phyloP scores from a whole-genome alignment of 169 alveolate species.

The Plasmodium gonderi region DNA sequence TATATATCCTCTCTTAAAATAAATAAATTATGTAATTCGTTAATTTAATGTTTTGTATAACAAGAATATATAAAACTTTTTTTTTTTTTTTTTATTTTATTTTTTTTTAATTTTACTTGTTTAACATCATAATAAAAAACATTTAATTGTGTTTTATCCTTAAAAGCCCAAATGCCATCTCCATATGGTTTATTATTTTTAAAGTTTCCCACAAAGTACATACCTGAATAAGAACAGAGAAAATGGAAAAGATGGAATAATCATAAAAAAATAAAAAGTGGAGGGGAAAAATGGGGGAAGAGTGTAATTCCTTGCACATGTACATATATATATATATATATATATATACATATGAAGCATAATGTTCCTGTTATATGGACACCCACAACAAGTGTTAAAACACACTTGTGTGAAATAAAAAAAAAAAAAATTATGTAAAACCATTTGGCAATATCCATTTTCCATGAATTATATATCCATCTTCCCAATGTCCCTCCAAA shows the following conservation, averaged over 20 bases:
- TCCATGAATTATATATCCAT: conserved; percentile 43
- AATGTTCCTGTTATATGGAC: neutral
- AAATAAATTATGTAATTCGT: neutral
- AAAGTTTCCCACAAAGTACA: conserved; percentile 46
- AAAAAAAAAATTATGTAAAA: neutral
- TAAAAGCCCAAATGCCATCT: conserved; percentile 46
- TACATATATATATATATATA: too few species aligned
- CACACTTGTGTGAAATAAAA: neutral
- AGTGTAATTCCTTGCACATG: too few species aligned
- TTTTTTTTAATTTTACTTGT: conserved; percentile 3
- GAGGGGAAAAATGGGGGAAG: neutral
- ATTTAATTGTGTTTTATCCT: conserved; percentile 44
- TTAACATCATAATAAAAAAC: conserved; percentile 34
- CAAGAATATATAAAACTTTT: neutral
- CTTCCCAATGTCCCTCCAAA: conserved; percentile 61
- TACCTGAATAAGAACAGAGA: conserved; percentile 1
- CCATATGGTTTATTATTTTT: conserved; percentile 34
- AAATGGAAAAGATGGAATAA: neutral
- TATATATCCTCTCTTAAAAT: neutral
- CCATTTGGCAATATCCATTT: conserved; percentile 73
- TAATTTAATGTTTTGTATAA: neutral
- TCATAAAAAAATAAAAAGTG: neutral
- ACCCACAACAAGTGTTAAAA: neutral
- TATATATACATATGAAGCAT: neutral
- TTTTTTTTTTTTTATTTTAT: neutral